Percentiles rank a stretch among this genome's conserved stretches.
These are phyloP conservation scores for Hypseocharis bilobata DNA, from an alignment of 441 rosid species.

Conservation along the genomic window DNA sequence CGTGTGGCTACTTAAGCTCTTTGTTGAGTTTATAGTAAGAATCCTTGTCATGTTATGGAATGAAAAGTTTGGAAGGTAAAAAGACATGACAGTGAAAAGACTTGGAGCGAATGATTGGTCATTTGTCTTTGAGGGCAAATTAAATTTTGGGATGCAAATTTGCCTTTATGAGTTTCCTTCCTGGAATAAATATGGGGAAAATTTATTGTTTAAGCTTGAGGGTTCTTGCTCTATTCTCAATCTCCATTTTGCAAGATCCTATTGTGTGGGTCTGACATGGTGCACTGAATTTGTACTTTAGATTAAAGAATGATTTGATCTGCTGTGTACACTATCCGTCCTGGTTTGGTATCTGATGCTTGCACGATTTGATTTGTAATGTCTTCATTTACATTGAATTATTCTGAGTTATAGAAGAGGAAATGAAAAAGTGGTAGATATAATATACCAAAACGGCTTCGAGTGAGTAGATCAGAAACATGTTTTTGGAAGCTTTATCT, in stretches of 20 bases:
- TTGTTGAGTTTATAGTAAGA: not conserved
- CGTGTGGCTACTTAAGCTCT: too few species aligned
- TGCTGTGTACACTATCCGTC: not conserved
- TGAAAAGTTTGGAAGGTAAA: not conserved
- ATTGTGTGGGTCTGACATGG: not conserved
- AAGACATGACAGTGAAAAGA: not conserved
- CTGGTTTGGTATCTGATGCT: not conserved
- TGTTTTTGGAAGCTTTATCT: not conserved
- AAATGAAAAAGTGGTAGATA: not conserved
- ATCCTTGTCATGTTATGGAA: not conserved
- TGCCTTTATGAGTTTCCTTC: too few species aligned
- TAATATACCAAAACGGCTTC: not conserved
- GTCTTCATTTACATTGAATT: not conserved
- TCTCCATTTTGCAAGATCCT: too few species aligned
- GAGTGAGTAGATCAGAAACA: not conserved
- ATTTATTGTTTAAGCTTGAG: not conserved
- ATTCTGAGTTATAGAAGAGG: not conserved
- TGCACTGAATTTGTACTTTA: not conserved
- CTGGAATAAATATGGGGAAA: not conserved
- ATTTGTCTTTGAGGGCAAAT: too few species aligned
- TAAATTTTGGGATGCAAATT: too few species aligned
- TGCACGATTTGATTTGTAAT: not conserved
- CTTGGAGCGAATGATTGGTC: not conserved
- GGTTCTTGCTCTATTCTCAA: not conserved
- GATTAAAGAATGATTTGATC: not conserved